Evolutionary conservation across 495 filamentous ascomycete species (phyloP).

Genomic region (Aspergillus nidulans): DNA sequence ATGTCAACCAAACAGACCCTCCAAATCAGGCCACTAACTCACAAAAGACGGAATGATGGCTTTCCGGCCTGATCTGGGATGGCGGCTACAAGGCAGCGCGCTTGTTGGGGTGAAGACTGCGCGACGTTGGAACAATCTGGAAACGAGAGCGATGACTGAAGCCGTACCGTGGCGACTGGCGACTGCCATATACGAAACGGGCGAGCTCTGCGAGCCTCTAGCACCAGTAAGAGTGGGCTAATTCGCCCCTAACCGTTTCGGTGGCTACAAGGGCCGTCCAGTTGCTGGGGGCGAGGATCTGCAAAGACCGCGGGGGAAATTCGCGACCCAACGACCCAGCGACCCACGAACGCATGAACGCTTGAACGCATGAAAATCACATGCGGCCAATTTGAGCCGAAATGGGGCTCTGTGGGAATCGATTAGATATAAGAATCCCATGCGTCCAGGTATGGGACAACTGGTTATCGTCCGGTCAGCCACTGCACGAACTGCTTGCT

Average conservation of each 20-base stretch:
- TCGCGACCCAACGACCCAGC: neutral
- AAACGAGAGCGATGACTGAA: neutral
- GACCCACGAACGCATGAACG: neutral
- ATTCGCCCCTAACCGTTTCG: conserved; percentile 1
- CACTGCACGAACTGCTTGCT: neutral
- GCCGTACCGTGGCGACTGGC: neutral
- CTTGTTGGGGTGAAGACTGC: neutral
- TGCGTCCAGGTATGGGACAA: neutral
- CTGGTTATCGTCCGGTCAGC: neutral
- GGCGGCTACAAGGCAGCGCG: neutral
- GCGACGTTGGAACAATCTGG: neutral
- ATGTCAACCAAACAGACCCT: neutral
- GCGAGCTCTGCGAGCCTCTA: neutral
- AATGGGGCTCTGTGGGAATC: neutral
- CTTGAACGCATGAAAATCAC: neutral
- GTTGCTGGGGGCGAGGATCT: conserved; percentile 15
- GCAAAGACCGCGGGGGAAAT: conserved; percentile 12
- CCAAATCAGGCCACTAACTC: neutral
- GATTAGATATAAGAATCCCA: conserved; percentile 3
- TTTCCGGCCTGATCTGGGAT: neutral
- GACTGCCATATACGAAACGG: neutral
- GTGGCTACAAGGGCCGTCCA: neutral
- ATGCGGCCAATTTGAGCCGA: conserved; percentile 6
- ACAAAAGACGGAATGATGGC: neutral
- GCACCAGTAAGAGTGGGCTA: neutral